A percentile compares a stretch with the other conserved stretches of the same genome.
phyloP scores from a whole-genome alignment of 1,284 basidiomycete genomes.

The Taiwanofungus camphoratus region DNA sequence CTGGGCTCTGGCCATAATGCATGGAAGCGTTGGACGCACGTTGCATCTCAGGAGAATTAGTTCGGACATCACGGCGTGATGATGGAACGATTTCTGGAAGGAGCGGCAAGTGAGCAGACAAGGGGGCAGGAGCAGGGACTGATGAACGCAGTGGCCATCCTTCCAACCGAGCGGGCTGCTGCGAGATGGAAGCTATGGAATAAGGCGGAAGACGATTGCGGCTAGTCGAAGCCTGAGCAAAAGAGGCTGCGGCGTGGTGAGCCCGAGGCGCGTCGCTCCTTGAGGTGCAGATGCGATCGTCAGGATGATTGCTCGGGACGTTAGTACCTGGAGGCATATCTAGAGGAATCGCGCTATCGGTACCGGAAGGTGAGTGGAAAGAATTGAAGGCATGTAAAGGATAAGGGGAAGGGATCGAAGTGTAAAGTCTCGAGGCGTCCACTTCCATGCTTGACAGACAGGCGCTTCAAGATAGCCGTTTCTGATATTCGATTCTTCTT shows the following conservation, averaged over 20 bases:
- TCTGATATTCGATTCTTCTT: slow-evolving; percentile 18
- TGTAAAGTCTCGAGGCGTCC: slow-evolving; percentile 23
- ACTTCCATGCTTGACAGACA: slow-evolving; percentile 25
- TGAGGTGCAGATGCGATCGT: slow-evolving; percentile 19
- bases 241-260: slow-evolving; percentile 27
- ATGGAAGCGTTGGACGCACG: slow-evolving; percentile 15
- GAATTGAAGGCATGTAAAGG: slow-evolving; percentile 19
- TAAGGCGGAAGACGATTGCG: slow-evolving; percentile 3
- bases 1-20: not conserved
- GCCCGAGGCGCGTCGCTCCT: slow-evolving; percentile 30
- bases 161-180: not conserved
- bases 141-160: slow-evolving; percentile 13
- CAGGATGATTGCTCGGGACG: slow-evolving; percentile 16
- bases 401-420: slow-evolving; percentile 18
- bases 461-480: slow-evolving; percentile 22
- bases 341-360: slow-evolving; percentile 18
- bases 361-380: slow-evolving; percentile 22
- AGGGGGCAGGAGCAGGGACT: slow-evolving; percentile 8
- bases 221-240: slow-evolving; percentile 13
- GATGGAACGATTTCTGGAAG: slow-evolving; percentile 10
- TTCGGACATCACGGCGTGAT: slow-evolving; percentile 17
- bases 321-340: slow-evolving; percentile 16
- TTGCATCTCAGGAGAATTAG: slow-evolving; percentile 18
- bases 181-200: slow-evolving; percentile 1
- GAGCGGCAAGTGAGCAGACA: not conserved